Conservation (phyloP, 331 rosid species). For the Erythrophleum ivorense region DNA sequence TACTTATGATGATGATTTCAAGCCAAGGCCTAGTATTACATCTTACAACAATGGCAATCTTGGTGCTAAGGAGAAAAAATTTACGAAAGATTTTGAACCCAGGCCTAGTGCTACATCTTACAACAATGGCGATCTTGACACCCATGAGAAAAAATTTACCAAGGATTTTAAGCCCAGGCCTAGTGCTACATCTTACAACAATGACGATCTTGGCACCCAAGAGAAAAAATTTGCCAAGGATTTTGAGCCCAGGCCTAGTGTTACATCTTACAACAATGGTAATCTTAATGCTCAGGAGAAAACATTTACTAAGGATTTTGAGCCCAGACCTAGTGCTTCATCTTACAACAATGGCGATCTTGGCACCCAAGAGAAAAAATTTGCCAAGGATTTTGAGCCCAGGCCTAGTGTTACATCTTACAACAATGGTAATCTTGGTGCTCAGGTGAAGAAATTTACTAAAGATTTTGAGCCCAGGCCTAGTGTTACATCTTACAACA, state of each 20-base stretch:
- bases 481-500: not conserved
- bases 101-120: not conserved
- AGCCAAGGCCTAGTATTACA: too few species aligned
- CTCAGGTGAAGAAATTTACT: not conserved
- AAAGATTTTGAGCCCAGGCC: conserved; percentile 23
- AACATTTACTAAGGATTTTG: not conserved
- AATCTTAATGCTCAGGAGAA: not conserved
- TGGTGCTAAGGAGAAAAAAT: too few species aligned
- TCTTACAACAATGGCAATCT: too few species aligned
- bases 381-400: too few species aligned
- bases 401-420: not conserved
- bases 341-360: not conserved
- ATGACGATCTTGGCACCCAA: not conserved
- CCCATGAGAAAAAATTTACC: not conserved
- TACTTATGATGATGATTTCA: too few species aligned
- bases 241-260: not conserved
- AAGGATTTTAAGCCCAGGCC: not conserved
- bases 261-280: not conserved
- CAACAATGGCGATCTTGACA: not conserved
- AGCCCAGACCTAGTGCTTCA: conserved; percentile 19
- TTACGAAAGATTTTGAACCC: too few species aligned
- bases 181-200: not conserved
- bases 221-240: not conserved
- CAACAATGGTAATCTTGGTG: not conserved
- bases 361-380: not conserved